A percentile compares a stretch with the other conserved stretches of the same genome.
Evolutionary conservation across 75 land plant species (phyloP).

Genomic region (Pinus taeda): DNA sequence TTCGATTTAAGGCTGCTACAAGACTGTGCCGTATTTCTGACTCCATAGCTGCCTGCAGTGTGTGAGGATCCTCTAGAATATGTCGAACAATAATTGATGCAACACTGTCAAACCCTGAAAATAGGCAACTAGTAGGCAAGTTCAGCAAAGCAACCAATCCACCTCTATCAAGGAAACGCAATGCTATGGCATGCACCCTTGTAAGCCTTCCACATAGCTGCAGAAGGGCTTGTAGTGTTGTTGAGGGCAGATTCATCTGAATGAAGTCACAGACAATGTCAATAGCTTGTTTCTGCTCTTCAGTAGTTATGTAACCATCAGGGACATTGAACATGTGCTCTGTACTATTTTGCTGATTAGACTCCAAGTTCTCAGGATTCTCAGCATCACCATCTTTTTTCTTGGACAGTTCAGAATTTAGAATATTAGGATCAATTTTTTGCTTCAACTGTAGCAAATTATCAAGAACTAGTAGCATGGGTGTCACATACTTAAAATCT

Average conservation of each 20-base stretch:
- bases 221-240: slow-evolving; percentile 89
- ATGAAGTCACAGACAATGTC: slow-evolving; percentile 77
- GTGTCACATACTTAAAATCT: slow-evolving; percentile 89
- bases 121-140: slow-evolving; percentile 74
- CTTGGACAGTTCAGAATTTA: slow-evolving; percentile 27
- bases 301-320: slow-evolving; percentile 43
- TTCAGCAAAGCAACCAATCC: slow-evolving; percentile 71
- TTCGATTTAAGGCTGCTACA: slow-evolving; percentile 52
- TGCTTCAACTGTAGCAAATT: slow-evolving; percentile 72
- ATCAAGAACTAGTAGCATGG: slow-evolving; percentile 84
- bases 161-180: slow-evolving; percentile 83
- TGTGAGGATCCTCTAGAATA: slow-evolving; percentile 94
- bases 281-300: slow-evolving; percentile 74
- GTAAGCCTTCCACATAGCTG: slow-evolving; percentile 95
- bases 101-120: slow-evolving; percentile 90
- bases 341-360: slow-evolving; percentile 22
- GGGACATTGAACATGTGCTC: slow-evolving; percentile 22
- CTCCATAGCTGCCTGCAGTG: slow-evolving; percentile 98
- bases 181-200: slow-evolving; percentile 77
- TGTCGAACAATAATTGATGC: slow-evolving; percentile 89
- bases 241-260: slow-evolving; percentile 66
- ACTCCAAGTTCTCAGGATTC: slow-evolving; percentile 28
- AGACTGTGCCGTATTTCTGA: slow-evolving; percentile 85
- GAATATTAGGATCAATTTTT: slow-evolving; percentile 34
- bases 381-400: slow-evolving; percentile 16